Evolutionary conservation across 768 basidiomycete genomes (phyloP).

Genomic region (Podaxis pistillaris): DNA sequence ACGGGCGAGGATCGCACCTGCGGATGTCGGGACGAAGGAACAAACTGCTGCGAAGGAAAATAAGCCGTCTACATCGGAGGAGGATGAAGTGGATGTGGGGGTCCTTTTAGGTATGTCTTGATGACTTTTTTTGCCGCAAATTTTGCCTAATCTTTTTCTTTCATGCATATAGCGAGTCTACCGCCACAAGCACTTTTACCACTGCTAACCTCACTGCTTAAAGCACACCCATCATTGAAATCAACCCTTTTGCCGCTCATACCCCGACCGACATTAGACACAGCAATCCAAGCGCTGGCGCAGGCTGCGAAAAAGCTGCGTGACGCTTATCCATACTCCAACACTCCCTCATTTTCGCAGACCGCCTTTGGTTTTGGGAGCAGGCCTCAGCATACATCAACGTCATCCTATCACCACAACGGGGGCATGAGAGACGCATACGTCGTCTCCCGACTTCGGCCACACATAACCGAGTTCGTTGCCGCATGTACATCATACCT

Average conservation of each 20-base stretch:
- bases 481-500: constrained; percentile 79
- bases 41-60: constrained; percentile 46
- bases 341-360: constrained; percentile 33
- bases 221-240: constrained; percentile 69
- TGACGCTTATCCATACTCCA: constrained; percentile 84
- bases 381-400: constrained; percentile 19
- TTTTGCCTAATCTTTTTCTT: constrained; percentile 17
- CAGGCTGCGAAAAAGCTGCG: constrained; percentile 70
- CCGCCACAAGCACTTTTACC: constrained; percentile 77
- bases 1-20: constrained; percentile 49
- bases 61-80: constrained; percentile 39
- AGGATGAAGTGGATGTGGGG: constrained; percentile 75
- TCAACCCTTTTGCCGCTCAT: constrained; percentile 71
- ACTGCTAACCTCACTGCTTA: constrained; percentile 65
- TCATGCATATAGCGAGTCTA: constrained; percentile 56
- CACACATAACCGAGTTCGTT: constrained; percentile 75
- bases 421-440: constrained; percentile 81
- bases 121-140: neutral
- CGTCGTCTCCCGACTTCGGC: constrained; percentile 69
- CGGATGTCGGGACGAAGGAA: constrained; percentile 35
- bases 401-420: constrained; percentile 24
- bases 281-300: constrained; percentile 65
- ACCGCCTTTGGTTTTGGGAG: constrained; percentile 34
- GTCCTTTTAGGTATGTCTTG: constrained; percentile 67
- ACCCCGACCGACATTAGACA: constrained; percentile 80